Evolutionary conservation across 306 rosid species (phyloP).

Genomic region (Trichosanthes truncata): DNA sequence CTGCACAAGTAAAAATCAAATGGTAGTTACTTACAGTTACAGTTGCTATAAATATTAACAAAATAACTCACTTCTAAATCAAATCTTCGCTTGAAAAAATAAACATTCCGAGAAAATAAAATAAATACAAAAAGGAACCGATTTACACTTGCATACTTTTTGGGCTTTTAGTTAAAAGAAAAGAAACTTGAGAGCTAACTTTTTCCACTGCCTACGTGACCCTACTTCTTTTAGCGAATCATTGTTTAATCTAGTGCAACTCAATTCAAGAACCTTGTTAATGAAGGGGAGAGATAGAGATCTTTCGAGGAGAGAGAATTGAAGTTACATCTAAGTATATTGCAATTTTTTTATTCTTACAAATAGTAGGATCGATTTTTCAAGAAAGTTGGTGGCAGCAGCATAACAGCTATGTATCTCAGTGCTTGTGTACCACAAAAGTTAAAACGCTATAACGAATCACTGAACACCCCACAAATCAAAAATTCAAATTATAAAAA

Average conservation of each 20-base stretch:
- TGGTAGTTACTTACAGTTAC: not conserved
- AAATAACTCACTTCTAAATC: not conserved
- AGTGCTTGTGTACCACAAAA: not conserved
- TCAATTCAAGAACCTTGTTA: not conserved
- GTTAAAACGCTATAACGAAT: not conserved
- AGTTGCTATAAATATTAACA: not conserved
- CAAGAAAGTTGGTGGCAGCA: not conserved
- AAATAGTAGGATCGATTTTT: not conserved
- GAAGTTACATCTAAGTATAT: not conserved
- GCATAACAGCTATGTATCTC: not conserved
- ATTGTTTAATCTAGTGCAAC: not conserved
- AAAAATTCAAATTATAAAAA: not conserved
- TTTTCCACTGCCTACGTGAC: not conserved
- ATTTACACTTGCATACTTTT: not conserved
- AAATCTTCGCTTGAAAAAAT: not conserved
- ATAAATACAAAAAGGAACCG: not conserved
- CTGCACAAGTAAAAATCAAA: conserved; percentile 1
- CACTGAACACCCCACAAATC: not conserved
- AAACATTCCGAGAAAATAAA: not conserved
- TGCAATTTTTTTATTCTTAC: not conserved
- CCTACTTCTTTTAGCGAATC: not conserved
- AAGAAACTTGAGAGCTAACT: not conserved
- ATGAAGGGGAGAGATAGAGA: not conserved
- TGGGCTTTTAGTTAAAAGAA: not conserved
- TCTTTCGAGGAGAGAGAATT: not conserved